A percentile compares a stretch with the other conserved stretches of the same genome.
phyloP scores from a whole-genome alignment of 495 filamentous ascomycete species.

The Tricharina praecox region DNA sequence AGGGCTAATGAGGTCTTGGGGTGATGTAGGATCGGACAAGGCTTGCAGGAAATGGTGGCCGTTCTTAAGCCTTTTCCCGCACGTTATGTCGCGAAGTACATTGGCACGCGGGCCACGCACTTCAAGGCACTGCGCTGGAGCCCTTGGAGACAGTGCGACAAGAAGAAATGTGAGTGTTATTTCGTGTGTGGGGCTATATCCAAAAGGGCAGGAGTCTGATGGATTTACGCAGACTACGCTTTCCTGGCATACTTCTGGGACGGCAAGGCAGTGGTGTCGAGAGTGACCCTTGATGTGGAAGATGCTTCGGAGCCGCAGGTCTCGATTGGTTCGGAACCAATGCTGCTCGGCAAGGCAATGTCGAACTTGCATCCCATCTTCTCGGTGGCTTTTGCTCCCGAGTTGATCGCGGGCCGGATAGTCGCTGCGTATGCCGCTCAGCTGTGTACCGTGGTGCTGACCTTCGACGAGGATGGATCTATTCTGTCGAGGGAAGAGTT shows the following conservation, averaged over 20 bases:
- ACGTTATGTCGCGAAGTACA: slow-evolving; percentile 9
- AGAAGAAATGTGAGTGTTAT: slow-evolving; percentile 9
- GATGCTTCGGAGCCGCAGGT: slow-evolving; percentile 11
- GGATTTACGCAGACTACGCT: slow-evolving; percentile 13
- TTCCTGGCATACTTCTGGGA: slow-evolving; percentile 28
- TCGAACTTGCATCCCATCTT: slow-evolving; percentile 23
- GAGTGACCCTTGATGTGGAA: slow-evolving; percentile 14
- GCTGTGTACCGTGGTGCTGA: slow-evolving; percentile 19
- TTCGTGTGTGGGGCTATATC: not conserved
- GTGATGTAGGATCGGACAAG: slow-evolving; percentile 21
- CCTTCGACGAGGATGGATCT: slow-evolving; percentile 20
- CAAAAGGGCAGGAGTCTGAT: not conserved
- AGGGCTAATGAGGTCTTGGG: slow-evolving; percentile 8
- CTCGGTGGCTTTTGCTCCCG: slow-evolving; percentile 20
- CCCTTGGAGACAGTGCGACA: slow-evolving; percentile 24
- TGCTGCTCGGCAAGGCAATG: slow-evolving; percentile 18
- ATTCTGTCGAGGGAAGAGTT: slow-evolving; percentile 20
- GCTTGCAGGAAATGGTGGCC: slow-evolving; percentile 21
- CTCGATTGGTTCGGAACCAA: slow-evolving; percentile 12
- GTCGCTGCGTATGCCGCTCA: slow-evolving; percentile 25
- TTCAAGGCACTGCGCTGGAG: slow-evolving; percentile 28
- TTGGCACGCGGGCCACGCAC: slow-evolving; percentile 19
- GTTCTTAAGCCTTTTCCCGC: slow-evolving; percentile 14
- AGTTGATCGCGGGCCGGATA: slow-evolving; percentile 10
- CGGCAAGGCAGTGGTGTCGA: slow-evolving; percentile 20